These are phyloP conservation scores for Herpetospermum pedunculosum DNA, from an alignment of 306 rosid genomes.

Conservation along the genomic window DNA sequence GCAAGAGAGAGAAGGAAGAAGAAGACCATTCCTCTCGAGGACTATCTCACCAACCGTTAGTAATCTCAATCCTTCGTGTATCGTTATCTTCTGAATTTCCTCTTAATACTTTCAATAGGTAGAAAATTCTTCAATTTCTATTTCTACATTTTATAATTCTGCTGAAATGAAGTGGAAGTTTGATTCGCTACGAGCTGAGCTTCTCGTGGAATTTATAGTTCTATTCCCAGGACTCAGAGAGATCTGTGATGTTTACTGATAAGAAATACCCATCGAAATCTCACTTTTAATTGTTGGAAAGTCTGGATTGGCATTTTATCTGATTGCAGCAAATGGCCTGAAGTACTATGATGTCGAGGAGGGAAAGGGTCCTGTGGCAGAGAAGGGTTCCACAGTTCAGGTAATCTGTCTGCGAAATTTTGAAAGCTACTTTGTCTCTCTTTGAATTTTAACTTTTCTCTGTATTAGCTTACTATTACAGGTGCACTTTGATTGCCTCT, in stretches of 20 bases:
- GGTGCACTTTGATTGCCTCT: constrained; percentile 92
- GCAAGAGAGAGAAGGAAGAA: constrained; percentile 73
- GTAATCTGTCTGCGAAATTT: constrained; percentile 17
- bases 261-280: not conserved
- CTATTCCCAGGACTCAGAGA: not conserved
- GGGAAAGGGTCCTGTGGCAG: constrained; percentile 70
- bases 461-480: constrained; percentile 11
- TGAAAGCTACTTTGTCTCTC: not conserved
- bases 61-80: not conserved
- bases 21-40: constrained; percentile 50
- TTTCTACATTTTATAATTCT: not conserved
- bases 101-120: not conserved
- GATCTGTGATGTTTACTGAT: not conserved
- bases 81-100: not conserved
- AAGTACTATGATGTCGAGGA: constrained; percentile 75
- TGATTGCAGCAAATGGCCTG: constrained; percentile 61
- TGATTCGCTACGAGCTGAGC: not conserved
- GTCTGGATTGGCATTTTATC: too few species aligned
- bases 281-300: not conserved
- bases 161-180: not conserved
- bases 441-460: not conserved
- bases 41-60: constrained; percentile 53
- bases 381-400: constrained; percentile 70
- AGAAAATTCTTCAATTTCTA: not conserved
- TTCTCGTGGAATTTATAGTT: not conserved